These are phyloP conservation scores for Alternaria sp. DNA, from an alignment of 2,329 filamentous ascomycete genomes.

Conservation along the genomic window DNA sequence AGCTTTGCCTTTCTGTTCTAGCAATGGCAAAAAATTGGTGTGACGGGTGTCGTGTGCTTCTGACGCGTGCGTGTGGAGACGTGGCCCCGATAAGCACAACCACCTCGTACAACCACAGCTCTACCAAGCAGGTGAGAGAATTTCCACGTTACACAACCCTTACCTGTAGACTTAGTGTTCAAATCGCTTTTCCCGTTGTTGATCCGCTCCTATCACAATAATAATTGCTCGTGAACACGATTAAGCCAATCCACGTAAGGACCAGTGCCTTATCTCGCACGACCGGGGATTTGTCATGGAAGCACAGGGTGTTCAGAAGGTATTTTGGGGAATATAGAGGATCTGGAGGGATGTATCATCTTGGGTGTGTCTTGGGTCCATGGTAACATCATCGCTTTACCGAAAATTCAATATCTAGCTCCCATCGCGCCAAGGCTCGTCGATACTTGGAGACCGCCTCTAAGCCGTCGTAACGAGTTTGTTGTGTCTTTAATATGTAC, in stretches of 20 bases:
- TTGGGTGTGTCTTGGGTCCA: constrained; percentile 2
- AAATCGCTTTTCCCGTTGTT: constrained; percentile 10
- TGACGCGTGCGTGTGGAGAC: constrained; percentile 12
- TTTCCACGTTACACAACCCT: constrained; percentile 1
- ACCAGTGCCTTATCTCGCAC: constrained; percentile 54
- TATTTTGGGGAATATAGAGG: background rate
- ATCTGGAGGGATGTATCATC: constrained; percentile 6
- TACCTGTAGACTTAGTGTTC: background rate
- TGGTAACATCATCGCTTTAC: constrained; percentile 20
- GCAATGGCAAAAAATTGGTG: constrained; percentile 1
- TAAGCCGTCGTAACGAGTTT: background rate
- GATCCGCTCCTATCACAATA: constrained; percentile 17
- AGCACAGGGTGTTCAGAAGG: background rate
- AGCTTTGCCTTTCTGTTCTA: constrained; percentile 16
- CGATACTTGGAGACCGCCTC: background rate
- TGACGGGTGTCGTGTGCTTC: background rate
- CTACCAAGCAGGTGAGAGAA: background rate
- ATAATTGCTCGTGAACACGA: constrained; percentile 17
- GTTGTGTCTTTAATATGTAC: background rate
- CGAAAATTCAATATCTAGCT: background rate
- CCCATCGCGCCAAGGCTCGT: background rate
- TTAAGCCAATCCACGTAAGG: constrained; percentile 28
- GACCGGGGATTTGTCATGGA: background rate
- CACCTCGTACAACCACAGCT: constrained; percentile 1
- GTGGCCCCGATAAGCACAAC: constrained; percentile 11